Base-by-base conservation (phyloP, 1,284 basidiomycete species). In the Puccinia triticina region DNA sequence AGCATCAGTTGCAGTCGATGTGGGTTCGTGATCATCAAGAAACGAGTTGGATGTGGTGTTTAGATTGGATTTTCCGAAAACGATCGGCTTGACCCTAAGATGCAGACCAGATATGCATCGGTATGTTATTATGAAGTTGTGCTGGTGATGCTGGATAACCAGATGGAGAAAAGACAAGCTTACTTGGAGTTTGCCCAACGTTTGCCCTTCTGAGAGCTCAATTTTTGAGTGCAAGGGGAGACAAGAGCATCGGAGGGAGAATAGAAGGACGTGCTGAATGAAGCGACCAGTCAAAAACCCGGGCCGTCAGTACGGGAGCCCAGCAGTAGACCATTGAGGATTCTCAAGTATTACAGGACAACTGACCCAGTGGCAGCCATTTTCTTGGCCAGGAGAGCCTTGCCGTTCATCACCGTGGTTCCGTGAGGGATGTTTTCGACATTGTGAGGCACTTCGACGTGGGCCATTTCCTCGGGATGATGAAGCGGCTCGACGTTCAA, bases 401-500 rank as follows among this genome's bases (percentile, higher is more conserved):
- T 74, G 23, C 79, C 79, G 46, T 55, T 75, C 79, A 82, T 82
- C 14, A 74, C 37, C 29, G 67, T 74, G n/a, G 55, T 61, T 10
- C 79, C 79, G 21, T 82, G 79, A 7, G 79, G 79, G n/a, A 82
- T 55, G 57, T 82, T 82, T 72, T 82, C 79, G 57, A 82, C 79
- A 59, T 82, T 82, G 37, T 82, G 79, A 75, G 79, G 79, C 8
- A 82, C 71, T 46, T 82, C 79, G 32, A 82, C 67, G 40, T 74
- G 71, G 18, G 79, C 79, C 79, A 82, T 82, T 53, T 82, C 79
- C n/a, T 74, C 55, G 5, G 79, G 79, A 75, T 82, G 79, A 66
- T 82, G 79, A 29, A 82, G 79, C 5, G 79, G 79, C 46, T 82
- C 79, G 12, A 82, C 72, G 37, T 80, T 76, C 74, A 76, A 59